Evolutionary conservation across 2,329 filamentous ascomycete species (phyloP).

Genomic region (Colletotrichum sp.): DNA sequence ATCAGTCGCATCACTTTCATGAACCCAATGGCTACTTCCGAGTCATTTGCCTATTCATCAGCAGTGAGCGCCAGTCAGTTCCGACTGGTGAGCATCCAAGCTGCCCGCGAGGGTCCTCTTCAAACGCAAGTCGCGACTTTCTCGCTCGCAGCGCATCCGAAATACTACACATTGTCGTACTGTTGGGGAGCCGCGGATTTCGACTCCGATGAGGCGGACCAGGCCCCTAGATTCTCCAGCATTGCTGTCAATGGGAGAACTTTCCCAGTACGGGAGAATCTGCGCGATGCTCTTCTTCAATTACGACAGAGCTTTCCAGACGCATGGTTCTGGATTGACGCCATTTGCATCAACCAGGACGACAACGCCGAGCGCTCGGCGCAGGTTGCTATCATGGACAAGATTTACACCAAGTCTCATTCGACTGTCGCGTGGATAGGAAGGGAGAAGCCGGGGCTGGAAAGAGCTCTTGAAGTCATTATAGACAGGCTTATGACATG

Average conservation of each 20-base stretch:
- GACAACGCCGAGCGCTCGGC: neutral
- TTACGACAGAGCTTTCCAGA: neutral
- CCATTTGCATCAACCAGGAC: neutral
- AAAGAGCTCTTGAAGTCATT: neutral
- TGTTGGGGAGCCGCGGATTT: neutral
- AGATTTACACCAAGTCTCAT: neutral
- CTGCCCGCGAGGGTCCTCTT: neutral
- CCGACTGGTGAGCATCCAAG: neutral
- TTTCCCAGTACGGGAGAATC: neutral
- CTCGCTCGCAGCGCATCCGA: neutral
- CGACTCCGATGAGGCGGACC: neutral
- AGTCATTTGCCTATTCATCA: neutral
- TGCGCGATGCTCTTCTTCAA: neutral
- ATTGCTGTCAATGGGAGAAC: neutral
- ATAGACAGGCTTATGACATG: neutral
- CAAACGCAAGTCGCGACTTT: neutral
- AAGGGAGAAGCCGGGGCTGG: neutral
- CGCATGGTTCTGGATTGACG: neutral
- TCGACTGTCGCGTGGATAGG: conserved; percentile 4
- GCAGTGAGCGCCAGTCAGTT: neutral
- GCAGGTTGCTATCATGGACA: conserved; percentile 8
- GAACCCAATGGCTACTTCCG: fast-evolving
- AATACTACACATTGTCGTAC: neutral
- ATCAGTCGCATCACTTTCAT: neutral
- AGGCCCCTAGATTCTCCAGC: no score